Base-by-base conservation (phyloP, 306 rosid species). In the Betula pendula region DNA sequence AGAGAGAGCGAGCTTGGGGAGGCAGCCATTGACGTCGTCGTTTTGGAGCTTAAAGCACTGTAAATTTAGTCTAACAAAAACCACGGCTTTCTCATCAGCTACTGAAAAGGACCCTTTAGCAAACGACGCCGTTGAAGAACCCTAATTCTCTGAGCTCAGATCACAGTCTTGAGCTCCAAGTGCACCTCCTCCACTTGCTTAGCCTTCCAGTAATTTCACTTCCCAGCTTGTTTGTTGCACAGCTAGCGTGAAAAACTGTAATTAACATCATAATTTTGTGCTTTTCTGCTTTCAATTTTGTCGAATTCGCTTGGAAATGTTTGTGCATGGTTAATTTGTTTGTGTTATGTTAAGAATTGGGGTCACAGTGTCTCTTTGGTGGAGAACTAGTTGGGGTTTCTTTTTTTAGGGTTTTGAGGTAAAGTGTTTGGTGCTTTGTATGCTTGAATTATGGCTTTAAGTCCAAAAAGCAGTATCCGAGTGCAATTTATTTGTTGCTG, bases 371-470 rank as follows among this genome's bases (percentile, higher is more conserved):
- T 24, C 15, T 66, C 44, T 66, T 38, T 66, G 40, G 20, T n/a
- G 42, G 24, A 42, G 48, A 35, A 35, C 17, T 33, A 17, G 70
- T 16, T 42, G 43, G 68, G 45, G 2, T 65, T 66, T 33, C 7
- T 33, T 65, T 65, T 65, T 15, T 70, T 70, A 70, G 73, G 73
- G 73, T 70, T 70, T 47, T 43, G 42, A 70, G 13, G 42, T 45
- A 16, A 48, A 70, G 55, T 33, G 73, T 25, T 70, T 24, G 35
- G 58, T 24, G 11, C 38, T 14, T 10, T 48, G 14, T 44, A 24
- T 70, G 22, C 73, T 40, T 25, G 58, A 27, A 27, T 48, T 15
- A 16, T 69, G 42, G 47, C 40, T 22, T 22, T n/a, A 19, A 38
- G 29, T n/a, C 47, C 19, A 38, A n/a, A 38, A 20, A 22, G 17